A percentile compares a stretch with the other conserved stretches of the same genome.
These are phyloP conservation scores for Penicillium odoratum DNA, from an alignment of 495 filamentous ascomycete genomes.

Conservation along the genomic window DNA sequence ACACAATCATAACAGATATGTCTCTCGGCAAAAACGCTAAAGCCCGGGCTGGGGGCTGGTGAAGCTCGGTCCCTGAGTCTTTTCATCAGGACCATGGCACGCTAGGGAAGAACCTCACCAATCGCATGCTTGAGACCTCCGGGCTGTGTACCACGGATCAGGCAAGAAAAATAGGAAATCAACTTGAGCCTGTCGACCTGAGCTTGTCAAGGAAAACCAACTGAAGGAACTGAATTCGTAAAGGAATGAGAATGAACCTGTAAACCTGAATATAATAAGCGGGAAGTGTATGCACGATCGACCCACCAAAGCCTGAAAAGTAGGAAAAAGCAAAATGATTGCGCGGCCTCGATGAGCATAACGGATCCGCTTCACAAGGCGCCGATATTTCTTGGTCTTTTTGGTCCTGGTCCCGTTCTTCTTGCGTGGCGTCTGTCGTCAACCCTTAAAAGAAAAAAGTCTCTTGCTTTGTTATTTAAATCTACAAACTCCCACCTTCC, in stretches of 20 bases:
- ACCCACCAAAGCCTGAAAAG: background rate
- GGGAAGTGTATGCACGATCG: background rate
- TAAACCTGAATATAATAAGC: background rate
- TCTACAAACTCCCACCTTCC: background rate
- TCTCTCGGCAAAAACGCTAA: background rate
- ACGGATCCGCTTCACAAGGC: background rate
- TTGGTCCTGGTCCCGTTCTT: background rate
- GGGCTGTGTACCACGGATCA: conserved; percentile 17
- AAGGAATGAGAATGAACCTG: background rate
- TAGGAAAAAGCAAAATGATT: background rate
- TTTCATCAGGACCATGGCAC: background rate
- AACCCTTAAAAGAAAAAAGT: conserved; percentile 14
- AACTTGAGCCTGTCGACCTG: background rate
- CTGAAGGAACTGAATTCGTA: no score
- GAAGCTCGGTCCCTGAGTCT: conserved; percentile 2
- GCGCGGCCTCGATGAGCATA: conserved; percentile 1
- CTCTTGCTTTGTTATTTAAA: conserved; percentile 22
- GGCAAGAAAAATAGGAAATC: background rate
- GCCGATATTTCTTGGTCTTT: background rate
- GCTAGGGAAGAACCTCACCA: conserved; percentile 22
- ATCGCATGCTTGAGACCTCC: conserved; percentile 7
- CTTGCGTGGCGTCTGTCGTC: conserved; percentile 37
- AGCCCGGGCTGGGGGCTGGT: background rate
- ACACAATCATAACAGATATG: background rate
- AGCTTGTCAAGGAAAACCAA: no score